Evolutionary conservation across 768 basidiomycete species (phyloP).

Genomic region (Kwoniella dendrophila): DNA sequence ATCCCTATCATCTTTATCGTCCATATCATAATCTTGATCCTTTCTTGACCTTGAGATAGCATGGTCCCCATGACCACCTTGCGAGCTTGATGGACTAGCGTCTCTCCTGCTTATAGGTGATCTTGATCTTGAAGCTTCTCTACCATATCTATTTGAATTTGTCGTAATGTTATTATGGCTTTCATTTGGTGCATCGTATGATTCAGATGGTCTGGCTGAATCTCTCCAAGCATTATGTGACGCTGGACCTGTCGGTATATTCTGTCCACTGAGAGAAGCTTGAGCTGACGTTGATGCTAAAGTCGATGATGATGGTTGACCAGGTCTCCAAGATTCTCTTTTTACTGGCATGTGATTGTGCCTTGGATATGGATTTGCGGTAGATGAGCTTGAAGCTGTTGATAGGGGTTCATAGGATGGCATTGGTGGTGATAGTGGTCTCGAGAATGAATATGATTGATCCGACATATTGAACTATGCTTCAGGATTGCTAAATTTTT

Average conservation of each 20-base stretch:
- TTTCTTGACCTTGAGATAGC: too few species aligned
- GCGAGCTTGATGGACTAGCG: slow-evolving; percentile 4
- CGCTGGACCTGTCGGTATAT: slow-evolving; percentile 1
- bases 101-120: slow-evolving; percentile 1
- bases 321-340: slow-evolving; percentile 44
- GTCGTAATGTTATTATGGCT: too few species aligned
- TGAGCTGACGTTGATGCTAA: neutral
- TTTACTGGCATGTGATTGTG: slow-evolving; percentile 25
- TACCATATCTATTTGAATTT: neutral
- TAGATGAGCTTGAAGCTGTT: slow-evolving; percentile 1
- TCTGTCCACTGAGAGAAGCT: neutral
- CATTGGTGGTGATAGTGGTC: neutral
- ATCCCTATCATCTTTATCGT: too few species aligned
- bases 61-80: too few species aligned
- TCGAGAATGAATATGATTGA: neutral
- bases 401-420: slow-evolving; percentile 1
- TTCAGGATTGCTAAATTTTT: too few species aligned
- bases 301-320: slow-evolving; percentile 12
- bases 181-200: too few species aligned
- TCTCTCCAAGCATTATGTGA: neutral
- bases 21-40: too few species aligned
- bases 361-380: neutral
- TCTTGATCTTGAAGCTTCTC: neutral
- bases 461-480: too few species aligned
- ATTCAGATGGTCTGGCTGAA: too few species aligned